Evolutionary conservation across 2,329 filamentous ascomycete genomes (phyloP).

Genomic region (Harringtonia lauricola): DNA sequence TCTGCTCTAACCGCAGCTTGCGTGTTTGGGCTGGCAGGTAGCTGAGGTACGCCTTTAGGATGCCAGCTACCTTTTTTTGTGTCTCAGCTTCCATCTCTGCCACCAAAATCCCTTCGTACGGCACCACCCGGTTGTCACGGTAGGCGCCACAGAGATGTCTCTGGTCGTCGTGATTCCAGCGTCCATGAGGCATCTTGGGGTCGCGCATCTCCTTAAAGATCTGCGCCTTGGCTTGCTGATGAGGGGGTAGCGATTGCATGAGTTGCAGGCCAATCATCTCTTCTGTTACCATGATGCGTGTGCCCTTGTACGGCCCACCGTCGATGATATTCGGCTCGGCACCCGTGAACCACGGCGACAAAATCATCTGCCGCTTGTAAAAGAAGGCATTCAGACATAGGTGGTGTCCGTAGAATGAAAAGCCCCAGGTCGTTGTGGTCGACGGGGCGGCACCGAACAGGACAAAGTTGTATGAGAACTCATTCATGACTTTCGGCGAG

Average conservation of each 20-base stretch:
- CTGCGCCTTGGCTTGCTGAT: conserved; percentile 38
- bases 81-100: conserved; percentile 35
- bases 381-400: conserved; percentile 64
- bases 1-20: conserved; percentile 39
- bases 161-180: conserved; percentile 76
- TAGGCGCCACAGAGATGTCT: conserved; percentile 69
- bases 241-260: conserved; percentile 50
- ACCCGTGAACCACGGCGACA: conserved; percentile 68
- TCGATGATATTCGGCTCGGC: conserved; percentile 72
- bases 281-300: conserved; percentile 53
- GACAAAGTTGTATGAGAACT: conserved; percentile 66
- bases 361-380: conserved; percentile 50
- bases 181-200: conserved; percentile 51
- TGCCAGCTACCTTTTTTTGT: conserved; percentile 39
- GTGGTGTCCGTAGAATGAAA: conserved; percentile 69
- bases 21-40: conserved; percentile 53
- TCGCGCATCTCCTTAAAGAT: conserved; percentile 51
- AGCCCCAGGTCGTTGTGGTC: conserved; percentile 52
- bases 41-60: conserved; percentile 54
- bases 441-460: conserved; percentile 59
- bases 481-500: conserved; percentile 54
- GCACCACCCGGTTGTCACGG: conserved; percentile 66
- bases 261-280: conserved; percentile 53
- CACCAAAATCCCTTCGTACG: conserved; percentile 57
- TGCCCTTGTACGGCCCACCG: conserved; percentile 48